A percentile compares a stretch with the other conserved stretches of the same genome.
phyloP scores from a whole-genome alignment of 805 yeast species.

The Schwanniomyces sp. region DNA sequence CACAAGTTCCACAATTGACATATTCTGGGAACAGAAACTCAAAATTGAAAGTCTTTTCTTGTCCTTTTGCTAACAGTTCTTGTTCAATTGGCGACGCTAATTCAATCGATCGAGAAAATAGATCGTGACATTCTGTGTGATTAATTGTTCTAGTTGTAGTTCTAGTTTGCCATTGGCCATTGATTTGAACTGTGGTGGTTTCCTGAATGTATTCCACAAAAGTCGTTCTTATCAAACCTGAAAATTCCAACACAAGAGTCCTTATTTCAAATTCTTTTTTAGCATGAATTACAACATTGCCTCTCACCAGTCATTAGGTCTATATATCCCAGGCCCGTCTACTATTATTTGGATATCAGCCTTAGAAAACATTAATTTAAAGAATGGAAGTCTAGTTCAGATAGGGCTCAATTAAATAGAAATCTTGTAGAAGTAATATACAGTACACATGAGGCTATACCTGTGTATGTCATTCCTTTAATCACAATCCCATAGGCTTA shows the following conservation, averaged over 20 bases:
- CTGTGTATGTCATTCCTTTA: no score
- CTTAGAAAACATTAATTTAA: constrained; percentile 1
- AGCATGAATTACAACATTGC: neutral
- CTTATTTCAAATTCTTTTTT: neutral
- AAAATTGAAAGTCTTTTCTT: neutral
- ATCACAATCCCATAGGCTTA: no score
- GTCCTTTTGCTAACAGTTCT: neutral
- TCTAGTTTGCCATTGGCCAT: neutral
- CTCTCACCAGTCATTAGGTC: constrained; percentile 2
- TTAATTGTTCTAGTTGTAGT: neutral
- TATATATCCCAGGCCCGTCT: neutral
- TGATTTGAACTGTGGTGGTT: neutral
- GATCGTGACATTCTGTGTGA: neutral
- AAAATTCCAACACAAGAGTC: neutral
- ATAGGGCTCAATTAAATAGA: no score
- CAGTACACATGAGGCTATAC: no score
- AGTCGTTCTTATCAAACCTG: neutral
- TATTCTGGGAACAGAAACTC: constrained; percentile 1
- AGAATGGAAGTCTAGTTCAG: no score
- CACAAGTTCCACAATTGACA: constrained; percentile 1
- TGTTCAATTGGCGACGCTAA: neutral
- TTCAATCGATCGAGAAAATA: neutral
- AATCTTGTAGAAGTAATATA: no score
- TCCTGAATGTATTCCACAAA: neutral
- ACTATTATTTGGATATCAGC: neutral